Evolutionary conservation across 2,329 filamentous ascomycete genomes (phyloP).

Genomic region (Xylariaceae sp.): DNA sequence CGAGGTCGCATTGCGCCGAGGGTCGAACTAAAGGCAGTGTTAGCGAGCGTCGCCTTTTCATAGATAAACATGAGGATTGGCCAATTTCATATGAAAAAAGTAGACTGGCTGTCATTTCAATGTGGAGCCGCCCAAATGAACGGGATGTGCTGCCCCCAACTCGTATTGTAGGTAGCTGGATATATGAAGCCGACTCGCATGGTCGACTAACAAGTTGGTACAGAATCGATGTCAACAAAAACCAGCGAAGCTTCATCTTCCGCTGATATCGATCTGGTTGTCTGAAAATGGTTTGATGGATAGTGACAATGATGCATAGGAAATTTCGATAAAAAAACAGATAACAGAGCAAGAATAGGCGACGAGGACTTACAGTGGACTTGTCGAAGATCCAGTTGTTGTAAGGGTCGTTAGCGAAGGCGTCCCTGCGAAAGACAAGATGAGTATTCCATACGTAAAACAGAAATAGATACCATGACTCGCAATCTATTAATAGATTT

Average conservation of each 20-base stretch:
- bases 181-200: too few relatives aligned
- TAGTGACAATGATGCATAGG: slow-evolving; percentile 5
- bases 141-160: too few relatives aligned
- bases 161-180: too few relatives aligned
- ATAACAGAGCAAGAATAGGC: neutral
- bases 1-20: slow-evolving; percentile 56
- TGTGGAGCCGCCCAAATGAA: too few relatives aligned
- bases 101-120: neutral
- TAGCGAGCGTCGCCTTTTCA: neutral
- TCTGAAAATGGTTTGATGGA: neutral
- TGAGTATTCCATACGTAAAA: neutral
- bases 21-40: slow-evolving; percentile 45
- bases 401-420: slow-evolving; percentile 32
- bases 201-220: too few relatives aligned
- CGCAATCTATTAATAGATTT: neutral
- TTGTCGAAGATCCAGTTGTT: slow-evolving; percentile 34
- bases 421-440: slow-evolving; percentile 24
- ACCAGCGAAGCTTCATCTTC: too few relatives aligned
- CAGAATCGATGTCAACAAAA: too few relatives aligned
- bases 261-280: too few relatives aligned
- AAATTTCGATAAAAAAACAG: neutral
- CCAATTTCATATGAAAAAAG: neutral
- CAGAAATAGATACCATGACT: neutral
- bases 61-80: neutral
- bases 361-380: slow-evolving; percentile 24